Evolutionary conservation across 1,284 basidiomycete species (phyloP).

Genomic region (Agaricales sp.): DNA sequence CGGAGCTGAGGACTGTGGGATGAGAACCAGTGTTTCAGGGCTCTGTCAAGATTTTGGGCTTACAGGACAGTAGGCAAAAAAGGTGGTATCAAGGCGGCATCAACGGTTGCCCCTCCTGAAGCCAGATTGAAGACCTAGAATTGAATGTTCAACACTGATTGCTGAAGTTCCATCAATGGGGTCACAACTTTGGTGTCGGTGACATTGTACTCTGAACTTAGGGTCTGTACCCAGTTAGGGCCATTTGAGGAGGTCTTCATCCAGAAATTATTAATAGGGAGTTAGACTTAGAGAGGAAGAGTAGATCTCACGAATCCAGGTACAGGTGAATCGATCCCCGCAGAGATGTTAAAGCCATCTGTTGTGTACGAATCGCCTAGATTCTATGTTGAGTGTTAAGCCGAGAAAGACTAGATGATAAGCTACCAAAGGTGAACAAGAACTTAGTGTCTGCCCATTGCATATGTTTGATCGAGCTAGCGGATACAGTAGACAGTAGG

Average conservation of each 20-base stretch:
- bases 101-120: conserved; percentile 53
- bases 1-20: conserved; percentile 27
- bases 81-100: conserved; percentile 46
- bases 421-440: conserved; percentile 50
- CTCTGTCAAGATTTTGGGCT: conserved; percentile 3
- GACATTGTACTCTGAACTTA: conserved; percentile 48
- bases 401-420: conserved; percentile 26
- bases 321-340: conserved; percentile 40
- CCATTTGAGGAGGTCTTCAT: conserved; percentile 49
- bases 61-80: conserved; percentile 45
- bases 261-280: conserved; percentile 6
- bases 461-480: conserved; percentile 17
- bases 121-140: conserved; percentile 47
- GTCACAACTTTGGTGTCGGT: conserved; percentile 36
- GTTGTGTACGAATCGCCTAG: conserved; percentile 21
- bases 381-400: not conserved
- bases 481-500: not conserved
- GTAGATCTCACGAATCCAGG: conserved; percentile 38
- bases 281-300: too few relatives aligned
- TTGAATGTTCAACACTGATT: conserved; percentile 5
- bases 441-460: conserved; percentile 35
- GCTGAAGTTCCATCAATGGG: not conserved
- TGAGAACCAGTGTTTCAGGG: not conserved
- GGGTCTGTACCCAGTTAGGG: conserved; percentile 50
- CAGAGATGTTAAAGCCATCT: conserved; percentile 47